phyloP scores from a whole-genome alignment of 441 rosid genomes.

The Omphalea diandra region DNA sequence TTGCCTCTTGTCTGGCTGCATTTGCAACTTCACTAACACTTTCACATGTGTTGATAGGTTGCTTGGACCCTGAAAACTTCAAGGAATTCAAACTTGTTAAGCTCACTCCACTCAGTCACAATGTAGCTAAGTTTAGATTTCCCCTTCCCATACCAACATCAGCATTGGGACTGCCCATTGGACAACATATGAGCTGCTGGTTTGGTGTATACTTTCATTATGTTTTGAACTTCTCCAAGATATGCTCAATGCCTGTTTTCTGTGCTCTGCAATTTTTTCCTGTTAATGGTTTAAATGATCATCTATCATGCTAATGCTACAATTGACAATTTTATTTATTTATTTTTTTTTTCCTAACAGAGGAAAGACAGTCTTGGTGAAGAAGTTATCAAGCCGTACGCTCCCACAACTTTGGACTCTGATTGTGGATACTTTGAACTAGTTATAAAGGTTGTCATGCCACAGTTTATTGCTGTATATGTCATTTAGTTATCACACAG shows the following conservation, averaged over 20 bases:
- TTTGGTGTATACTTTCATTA: slow-evolving; percentile 16
- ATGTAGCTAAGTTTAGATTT: slow-evolving; percentile 48
- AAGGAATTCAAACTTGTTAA: slow-evolving; percentile 48
- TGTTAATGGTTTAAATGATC: not conserved
- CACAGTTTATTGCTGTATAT: not conserved
- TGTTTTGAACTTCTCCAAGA: not conserved
- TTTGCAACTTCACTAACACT: not conserved
- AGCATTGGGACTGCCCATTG: slow-evolving; percentile 50
- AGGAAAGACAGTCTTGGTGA: slow-evolving; percentile 79
- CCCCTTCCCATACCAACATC: slow-evolving; percentile 47
- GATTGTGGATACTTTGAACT: slow-evolving; percentile 78
- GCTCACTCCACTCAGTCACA: slow-evolving; percentile 42
- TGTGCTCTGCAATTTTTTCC: slow-evolving; percentile 31
- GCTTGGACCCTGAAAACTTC: slow-evolving; percentile 48
- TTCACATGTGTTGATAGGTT: slow-evolving; percentile 31
- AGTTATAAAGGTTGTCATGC: slow-evolving; percentile 69
- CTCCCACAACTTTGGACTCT: slow-evolving; percentile 87
- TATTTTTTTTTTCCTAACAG: slow-evolving; percentile 42
- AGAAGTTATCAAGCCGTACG: slow-evolving; percentile 84
- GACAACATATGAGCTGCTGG: slow-evolving; percentile 57
- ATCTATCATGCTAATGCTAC: not conserved
- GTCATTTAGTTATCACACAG: not conserved
- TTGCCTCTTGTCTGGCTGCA: not conserved
- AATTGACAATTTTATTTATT: too few species aligned
- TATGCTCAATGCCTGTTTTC: not conserved